Conservation (phyloP, 2,329 filamentous ascomycete species). For the Aspergillus puulaauensis region DNA sequence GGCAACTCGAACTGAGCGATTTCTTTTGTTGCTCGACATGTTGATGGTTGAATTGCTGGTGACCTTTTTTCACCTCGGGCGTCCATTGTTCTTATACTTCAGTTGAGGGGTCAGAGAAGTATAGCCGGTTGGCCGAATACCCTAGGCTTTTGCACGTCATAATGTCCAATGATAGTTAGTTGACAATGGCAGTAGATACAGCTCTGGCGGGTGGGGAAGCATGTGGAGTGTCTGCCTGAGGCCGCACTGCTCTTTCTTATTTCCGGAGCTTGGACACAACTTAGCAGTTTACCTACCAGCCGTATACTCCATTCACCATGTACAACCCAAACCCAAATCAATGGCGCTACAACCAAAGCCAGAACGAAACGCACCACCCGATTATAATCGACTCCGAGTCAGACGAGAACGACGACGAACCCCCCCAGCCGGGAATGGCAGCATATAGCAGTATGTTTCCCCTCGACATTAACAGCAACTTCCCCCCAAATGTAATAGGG, state of each 20-base stretch:
- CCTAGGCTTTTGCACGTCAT: not conserved
- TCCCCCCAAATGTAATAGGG: not conserved
- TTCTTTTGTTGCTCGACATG: not conserved
- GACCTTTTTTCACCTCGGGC: not conserved
- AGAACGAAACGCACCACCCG: slow-evolving; percentile 2
- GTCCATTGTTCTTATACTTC: not conserved
- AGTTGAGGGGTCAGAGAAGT: slow-evolving; percentile 2
- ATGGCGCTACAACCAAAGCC: slow-evolving; percentile 6
- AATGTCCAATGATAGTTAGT: not conserved
- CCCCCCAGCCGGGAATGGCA: slow-evolving; percentile 3
- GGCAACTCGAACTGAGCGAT: slow-evolving; percentile 30
- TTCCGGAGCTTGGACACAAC: not conserved
- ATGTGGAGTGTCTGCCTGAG: not conserved
- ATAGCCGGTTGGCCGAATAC: slow-evolving; percentile 9
- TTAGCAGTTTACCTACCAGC: not conserved
- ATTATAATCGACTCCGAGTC: slow-evolving; percentile 17
- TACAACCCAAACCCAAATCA: slow-evolving; percentile 15
- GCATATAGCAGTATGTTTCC: not conserved
- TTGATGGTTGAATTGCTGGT: not conserved
- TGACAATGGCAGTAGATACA: not conserved
- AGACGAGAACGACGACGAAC: slow-evolving; percentile 20
- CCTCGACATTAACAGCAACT: not conserved
- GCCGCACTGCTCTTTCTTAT: not conserved
- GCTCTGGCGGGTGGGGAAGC: slow-evolving; percentile 6
- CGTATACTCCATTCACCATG: slow-evolving; percentile 2